Evolutionary conservation across 495 filamentous ascomycete species (phyloP).

Genomic region (Cercophora newfieldiana): DNA sequence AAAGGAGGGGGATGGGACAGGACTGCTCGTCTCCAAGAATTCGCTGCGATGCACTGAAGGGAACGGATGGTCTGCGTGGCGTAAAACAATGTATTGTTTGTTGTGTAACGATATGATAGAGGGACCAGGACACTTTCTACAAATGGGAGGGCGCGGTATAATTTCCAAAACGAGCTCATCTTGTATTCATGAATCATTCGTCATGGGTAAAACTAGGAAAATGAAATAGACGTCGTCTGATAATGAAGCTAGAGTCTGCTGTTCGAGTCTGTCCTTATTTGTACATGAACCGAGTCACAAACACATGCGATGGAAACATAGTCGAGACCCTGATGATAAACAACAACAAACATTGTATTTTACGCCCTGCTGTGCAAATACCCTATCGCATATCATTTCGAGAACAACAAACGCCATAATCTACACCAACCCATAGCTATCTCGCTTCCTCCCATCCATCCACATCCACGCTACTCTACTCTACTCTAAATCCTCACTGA

Average conservation of each 20-base stretch:
- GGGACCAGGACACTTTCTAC: neutral
- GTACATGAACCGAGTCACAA: too few relatives aligned
- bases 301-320: too few relatives aligned
- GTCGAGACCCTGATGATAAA: too few relatives aligned
- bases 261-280: neutral
- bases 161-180: neutral
- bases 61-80: too few relatives aligned
- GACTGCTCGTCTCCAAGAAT: too few relatives aligned
- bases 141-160: neutral
- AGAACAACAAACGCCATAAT: neutral
- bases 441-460: too few relatives aligned
- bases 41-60: too few relatives aligned
- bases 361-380: neutral
- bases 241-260: neutral
- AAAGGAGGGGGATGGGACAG: neutral
- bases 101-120: neutral
- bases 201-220: neutral
- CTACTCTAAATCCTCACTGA: conserved; percentile 42
- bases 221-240: neutral
- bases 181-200: neutral
- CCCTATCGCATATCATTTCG: neutral
- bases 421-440: too few relatives aligned
- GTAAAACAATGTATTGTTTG: too few relatives aligned
- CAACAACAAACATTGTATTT: too few relatives aligned
- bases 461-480: neutral